Evolutionary conservation across 345 rosid species (phyloP).

Genomic region (Brassica rapa): DNA sequence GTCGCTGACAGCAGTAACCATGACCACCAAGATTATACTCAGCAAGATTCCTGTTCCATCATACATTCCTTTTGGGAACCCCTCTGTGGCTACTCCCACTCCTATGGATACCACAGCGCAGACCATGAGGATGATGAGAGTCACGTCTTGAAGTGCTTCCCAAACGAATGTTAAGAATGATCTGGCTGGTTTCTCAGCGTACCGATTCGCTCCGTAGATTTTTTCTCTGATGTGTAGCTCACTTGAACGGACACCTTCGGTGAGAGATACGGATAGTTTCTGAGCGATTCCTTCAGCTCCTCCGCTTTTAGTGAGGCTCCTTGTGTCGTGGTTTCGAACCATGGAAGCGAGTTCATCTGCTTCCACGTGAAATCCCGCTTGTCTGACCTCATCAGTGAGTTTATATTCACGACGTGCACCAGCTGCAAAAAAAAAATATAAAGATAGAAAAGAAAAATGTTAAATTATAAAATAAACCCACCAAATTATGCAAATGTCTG

Average conservation of each 20-base stretch:
- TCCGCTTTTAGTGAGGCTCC: constrained; percentile 47
- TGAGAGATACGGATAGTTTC: constrained; percentile 52
- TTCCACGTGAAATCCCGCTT: constrained; percentile 67
- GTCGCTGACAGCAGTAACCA: constrained; percentile 87
- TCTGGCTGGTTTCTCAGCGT: constrained; percentile 75
- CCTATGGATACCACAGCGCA: constrained; percentile 81
- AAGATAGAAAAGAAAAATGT: not conserved
- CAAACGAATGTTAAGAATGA: constrained; percentile 75
- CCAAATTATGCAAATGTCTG: not conserved
- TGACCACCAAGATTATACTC: constrained; percentile 75
- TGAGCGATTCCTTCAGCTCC: constrained; percentile 73
- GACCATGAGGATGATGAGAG: constrained; percentile 74
- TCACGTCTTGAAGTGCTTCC: constrained; percentile 90
- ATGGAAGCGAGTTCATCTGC: constrained; percentile 73
- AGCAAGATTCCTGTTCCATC: constrained; percentile 84
- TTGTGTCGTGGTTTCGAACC: constrained; percentile 65
- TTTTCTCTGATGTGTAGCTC: constrained; percentile 59
- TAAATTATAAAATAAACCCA: constrained; percentile 7
- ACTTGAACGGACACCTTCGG: constrained; percentile 59
- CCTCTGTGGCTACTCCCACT: constrained; percentile 85
- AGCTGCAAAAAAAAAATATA: constrained; percentile 50
- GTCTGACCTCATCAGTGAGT: constrained; percentile 60
- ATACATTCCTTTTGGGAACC: constrained; percentile 84
- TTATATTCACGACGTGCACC: constrained; percentile 50
- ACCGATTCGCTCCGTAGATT: constrained; percentile 71